Base-by-base conservation (phyloP, 805 yeast species). In the Groenewaldozyma tartarivorans region DNA sequence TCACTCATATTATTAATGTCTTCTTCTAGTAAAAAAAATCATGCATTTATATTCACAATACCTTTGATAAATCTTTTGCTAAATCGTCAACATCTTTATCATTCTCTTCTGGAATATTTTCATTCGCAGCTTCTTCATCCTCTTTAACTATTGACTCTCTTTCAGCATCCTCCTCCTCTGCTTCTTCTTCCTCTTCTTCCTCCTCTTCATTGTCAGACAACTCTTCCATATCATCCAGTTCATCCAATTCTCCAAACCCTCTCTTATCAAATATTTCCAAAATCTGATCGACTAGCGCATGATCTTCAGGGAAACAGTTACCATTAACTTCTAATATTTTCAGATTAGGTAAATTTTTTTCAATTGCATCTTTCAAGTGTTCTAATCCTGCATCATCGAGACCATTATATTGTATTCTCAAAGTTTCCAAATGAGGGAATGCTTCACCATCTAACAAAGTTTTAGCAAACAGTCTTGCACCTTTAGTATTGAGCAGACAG, bases 211-310 rank as follows among this genome's bases (percentile, higher is more conserved):
- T 83, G 36, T 77, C 75, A 48, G 77, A 77, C 27, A 73, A 67
- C 60, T 86, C 96, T 66, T 90, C 98, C 64, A 92, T 74, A 52
- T 92, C 98, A 53, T 90, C 97, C 38, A 92, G 70, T 57, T 92
- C 98, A 54, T 90, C 95, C 26, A 92, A 66, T 58, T 81, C 90
- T 46, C 94, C 95, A 43, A 66, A 62, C 0, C 88, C 92, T 55
- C 86, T 75, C 31, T 69, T 72, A 42, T 74, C 83, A 51, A 90
- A 86, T 15, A 78, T 60, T 17, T 67, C 74, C 36, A 61, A 69
- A 48, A 90, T 74, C 39, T 65, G 61, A 41, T 76, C 82, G 42
- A 92, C 61, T 17, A 71, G 66, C 44, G 77, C 81, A 33, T 84
- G 77, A 49, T 90, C 97, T 60, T 92, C 97, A 38, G 84, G 84